Percentiles rank a stretch among this genome's conserved stretches.
phyloP scores from a whole-genome alignment of 176 grass and related monocot genomes.

The Phragmites australis region DNA sequence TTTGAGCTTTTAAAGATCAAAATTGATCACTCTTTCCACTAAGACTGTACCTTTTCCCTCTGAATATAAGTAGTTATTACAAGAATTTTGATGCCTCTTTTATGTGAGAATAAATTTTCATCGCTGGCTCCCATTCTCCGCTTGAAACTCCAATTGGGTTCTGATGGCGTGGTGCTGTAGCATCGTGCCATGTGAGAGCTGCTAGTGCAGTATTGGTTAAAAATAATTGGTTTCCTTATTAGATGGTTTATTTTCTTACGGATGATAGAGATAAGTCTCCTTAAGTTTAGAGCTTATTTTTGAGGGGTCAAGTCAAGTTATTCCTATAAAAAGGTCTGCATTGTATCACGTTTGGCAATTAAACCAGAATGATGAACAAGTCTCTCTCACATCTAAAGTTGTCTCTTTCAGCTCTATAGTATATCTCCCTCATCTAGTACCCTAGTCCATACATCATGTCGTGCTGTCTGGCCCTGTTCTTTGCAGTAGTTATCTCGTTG shows the following conservation, averaged over 20 bases:
- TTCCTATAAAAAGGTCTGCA: not conserved
- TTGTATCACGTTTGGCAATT: not conserved
- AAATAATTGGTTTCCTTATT: not conserved
- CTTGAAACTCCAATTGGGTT: not conserved
- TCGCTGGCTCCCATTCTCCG: not conserved
- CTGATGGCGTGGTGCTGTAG: not conserved
- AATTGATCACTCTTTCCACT: not conserved
- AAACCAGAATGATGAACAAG: not conserved
- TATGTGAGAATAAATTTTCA: not conserved
- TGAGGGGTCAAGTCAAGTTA: not conserved
- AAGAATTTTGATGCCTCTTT: not conserved
- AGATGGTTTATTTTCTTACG: not conserved
- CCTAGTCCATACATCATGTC: not conserved
- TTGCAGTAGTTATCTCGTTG: not conserved
- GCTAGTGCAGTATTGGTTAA: not conserved
- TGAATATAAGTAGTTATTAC: not conserved
- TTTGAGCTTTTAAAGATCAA: not conserved
- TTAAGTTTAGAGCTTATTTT: not conserved
- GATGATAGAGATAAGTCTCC: not conserved
- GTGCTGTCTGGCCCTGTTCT: not conserved
- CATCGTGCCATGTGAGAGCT: no score
- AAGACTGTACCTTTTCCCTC: not conserved
- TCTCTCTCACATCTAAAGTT: not conserved
- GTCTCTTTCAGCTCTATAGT: not conserved
- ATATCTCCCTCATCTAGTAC: not conserved